Evolutionary conservation across 345 rosid genomes (phyloP).

Genomic region (Cardamine resedifolia): DNA sequence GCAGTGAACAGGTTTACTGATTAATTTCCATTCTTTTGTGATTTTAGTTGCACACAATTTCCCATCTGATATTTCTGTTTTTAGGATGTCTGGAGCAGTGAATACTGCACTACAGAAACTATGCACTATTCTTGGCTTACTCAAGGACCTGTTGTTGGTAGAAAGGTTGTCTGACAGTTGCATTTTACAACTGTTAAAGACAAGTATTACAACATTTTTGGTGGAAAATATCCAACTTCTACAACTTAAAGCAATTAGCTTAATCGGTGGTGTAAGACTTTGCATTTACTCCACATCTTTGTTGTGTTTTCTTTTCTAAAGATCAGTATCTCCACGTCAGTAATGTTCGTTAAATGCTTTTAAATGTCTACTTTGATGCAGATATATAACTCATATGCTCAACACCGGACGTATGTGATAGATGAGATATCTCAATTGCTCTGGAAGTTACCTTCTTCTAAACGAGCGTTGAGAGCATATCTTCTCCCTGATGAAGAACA

Average conservation of each 20-base stretch:
- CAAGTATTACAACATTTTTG: constrained; percentile 80
- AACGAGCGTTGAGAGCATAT: constrained; percentile 77
- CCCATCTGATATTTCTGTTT: constrained; percentile 29
- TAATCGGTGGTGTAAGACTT: constrained; percentile 77
- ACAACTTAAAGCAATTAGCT: constrained; percentile 91
- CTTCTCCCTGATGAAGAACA: constrained; percentile 98
- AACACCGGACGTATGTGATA: constrained; percentile 79
- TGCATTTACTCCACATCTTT: constrained; percentile 6
- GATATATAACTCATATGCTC: constrained; percentile 85
- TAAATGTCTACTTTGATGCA: constrained; percentile 41
- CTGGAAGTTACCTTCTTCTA: constrained; percentile 86
- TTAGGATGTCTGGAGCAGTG: constrained; percentile 86
- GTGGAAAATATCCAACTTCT: constrained; percentile 96
- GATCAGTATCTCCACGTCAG: constrained; percentile 6
- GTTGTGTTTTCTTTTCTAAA: not conserved
- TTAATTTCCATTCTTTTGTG: constrained; percentile 22
- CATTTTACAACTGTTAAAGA: constrained; percentile 86
- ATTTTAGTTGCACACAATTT: constrained; percentile 1
- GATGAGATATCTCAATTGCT: constrained; percentile 89
- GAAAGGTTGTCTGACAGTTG: constrained; percentile 98
- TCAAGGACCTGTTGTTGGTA: constrained; percentile 80
- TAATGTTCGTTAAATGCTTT: constrained; percentile 3
- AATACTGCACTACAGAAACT: constrained; percentile 83
- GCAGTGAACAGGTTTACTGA: constrained; percentile 68
- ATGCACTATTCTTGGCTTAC: constrained; percentile 85